Percentiles rank a stretch among this genome's conserved stretches.
Evolutionary conservation across 345 rosid species (phyloP).

Genomic region (Corchorus capsularis): DNA sequence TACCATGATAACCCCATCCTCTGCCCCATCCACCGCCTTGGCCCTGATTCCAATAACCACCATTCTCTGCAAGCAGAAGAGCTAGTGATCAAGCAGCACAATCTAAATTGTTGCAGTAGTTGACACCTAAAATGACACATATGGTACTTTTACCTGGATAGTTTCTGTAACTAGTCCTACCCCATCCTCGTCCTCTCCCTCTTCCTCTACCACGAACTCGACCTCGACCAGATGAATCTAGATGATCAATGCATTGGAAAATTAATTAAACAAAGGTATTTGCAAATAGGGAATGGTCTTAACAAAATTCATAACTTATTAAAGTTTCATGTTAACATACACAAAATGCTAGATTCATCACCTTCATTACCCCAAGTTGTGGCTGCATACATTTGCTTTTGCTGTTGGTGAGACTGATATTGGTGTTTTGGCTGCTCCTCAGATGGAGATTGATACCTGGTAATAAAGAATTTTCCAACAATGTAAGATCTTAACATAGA

Average conservation of each 20-base stretch:
- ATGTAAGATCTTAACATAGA: not conserved
- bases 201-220: slow-evolving; percentile 56
- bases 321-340: not conserved
- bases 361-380: not conserved
- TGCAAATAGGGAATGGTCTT: too few relatives aligned
- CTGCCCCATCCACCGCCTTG: slow-evolving; percentile 55
- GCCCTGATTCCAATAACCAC: slow-evolving; percentile 38
- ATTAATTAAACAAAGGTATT: too few relatives aligned
- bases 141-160: slow-evolving; percentile 29
- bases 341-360: not conserved
- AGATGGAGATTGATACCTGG: slow-evolving; percentile 4
- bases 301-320: not conserved
- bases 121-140: not conserved
- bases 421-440: too few relatives aligned
- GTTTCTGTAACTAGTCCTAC: slow-evolving; percentile 48
- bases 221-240: slow-evolving; percentile 51
- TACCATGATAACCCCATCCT: slow-evolving; percentile 52
- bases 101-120: not conserved
- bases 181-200: slow-evolving; percentile 48
- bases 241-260: too few relatives aligned
- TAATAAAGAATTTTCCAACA: not conserved
- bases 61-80: slow-evolving; percentile 28
- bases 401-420: not conserved
- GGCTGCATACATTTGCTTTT: not conserved
- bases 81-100: not conserved